A percentile compares a stretch with the other conserved stretches of the same genome.
Evolutionary conservation across 768 basidiomycete genomes (phyloP).

Genomic region (Sistotremastrum niveocremeum): DNA sequence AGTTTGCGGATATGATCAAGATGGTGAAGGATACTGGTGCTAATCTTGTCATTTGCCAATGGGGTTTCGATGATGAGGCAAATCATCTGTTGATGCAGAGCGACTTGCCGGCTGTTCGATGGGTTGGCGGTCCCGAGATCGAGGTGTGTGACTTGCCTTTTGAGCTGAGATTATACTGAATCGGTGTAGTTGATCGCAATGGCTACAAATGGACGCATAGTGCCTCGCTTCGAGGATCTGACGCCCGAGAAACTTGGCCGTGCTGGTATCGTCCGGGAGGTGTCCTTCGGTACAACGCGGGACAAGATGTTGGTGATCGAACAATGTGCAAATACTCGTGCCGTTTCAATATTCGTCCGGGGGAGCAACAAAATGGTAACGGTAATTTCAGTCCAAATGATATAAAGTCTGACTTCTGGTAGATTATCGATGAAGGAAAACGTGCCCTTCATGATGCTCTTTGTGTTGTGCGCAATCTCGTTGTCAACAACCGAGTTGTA

Average conservation of each 20-base stretch:
- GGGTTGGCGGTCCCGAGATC: conserved; percentile 99
- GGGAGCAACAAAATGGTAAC: conserved; percentile 97
- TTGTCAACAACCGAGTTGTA: conserved; percentile 91
- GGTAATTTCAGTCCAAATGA: neutral
- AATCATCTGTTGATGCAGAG: conserved; percentile 98
- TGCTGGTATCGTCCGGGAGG: conserved; percentile 87
- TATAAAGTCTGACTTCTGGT: neutral
- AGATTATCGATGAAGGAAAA: conserved; percentile 99
- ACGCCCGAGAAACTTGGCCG: conserved; percentile 81
- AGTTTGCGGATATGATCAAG: conserved; percentile 95
- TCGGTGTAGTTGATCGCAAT: conserved; percentile 78
- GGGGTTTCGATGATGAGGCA: conserved; percentile 99
- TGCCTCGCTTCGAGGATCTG: conserved; percentile 95
- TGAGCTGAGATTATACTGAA: neutral
- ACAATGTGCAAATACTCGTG: conserved; percentile 92
- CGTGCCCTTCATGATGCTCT: conserved; percentile 95
- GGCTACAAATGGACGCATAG: conserved; percentile 95
- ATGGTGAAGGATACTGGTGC: conserved; percentile 93
- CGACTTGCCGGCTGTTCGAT: conserved; percentile 89
- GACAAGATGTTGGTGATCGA: conserved; percentile 99
- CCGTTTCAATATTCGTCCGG: conserved; percentile 93
- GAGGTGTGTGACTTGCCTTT: conserved; percentile 41
- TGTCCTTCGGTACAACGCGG: conserved; percentile 93
- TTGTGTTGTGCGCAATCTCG: conserved; percentile 91
- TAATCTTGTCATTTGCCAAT: conserved; percentile 97